Evolutionary conservation across 2,329 filamentous ascomycete genomes (phyloP).

Genomic region (Blastomyces parvus): DNA sequence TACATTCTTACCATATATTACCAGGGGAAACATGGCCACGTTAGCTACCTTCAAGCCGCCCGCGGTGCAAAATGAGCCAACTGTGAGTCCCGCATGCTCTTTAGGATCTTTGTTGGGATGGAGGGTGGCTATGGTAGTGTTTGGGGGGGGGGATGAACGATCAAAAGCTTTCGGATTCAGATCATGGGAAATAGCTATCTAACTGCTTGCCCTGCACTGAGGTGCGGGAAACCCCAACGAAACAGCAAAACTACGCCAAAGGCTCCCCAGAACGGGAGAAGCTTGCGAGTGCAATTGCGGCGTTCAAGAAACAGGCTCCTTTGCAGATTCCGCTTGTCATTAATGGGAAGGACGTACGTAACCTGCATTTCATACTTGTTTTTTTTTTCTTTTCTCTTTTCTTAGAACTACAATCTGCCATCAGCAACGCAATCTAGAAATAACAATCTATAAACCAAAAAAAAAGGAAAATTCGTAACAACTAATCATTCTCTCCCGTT

Average conservation of each 20-base stretch:
- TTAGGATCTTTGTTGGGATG: background rate
- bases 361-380: background rate
- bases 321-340: conserved; percentile 75
- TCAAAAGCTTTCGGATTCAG: conserved; percentile 4
- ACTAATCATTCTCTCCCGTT: background rate
- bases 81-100: conserved; percentile 50
- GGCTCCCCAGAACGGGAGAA: conserved; percentile 69
- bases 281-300: conserved; percentile 63
- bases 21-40: conserved; percentile 37
- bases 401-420: no score
- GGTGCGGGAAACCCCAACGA: background rate
- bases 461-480: background rate
- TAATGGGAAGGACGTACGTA: conserved; percentile 64
- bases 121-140: background rate
- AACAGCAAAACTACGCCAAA: conserved; percentile 81
- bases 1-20: background rate
- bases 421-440: background rate
- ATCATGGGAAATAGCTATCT: background rate
- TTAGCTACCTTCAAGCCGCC: conserved; percentile 83
- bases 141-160: background rate
- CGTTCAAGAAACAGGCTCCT: conserved; percentile 58
- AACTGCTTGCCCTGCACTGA: conserved; percentile 3
- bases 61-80: conserved; percentile 84
- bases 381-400: background rate
- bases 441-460: no score